Percentiles rank a stretch among this genome's conserved stretches.
These are phyloP conservation scores for Tulasnella sp. DNA, from an alignment of 768 basidiomycete genomes.

Conservation along the genomic window DNA sequence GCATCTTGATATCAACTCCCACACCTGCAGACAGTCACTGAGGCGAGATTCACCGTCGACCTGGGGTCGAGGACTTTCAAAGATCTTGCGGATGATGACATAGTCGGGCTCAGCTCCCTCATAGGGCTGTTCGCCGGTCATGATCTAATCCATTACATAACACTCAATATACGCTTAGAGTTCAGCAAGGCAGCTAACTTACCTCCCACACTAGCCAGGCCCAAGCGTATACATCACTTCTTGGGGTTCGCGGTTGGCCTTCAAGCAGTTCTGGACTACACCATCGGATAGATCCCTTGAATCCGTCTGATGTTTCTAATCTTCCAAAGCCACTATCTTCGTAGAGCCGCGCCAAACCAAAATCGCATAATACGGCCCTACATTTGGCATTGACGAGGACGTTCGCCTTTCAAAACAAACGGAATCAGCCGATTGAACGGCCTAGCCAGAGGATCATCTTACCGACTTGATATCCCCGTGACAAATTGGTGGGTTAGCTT, in stretches of 20 bases:
- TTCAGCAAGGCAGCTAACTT: not conserved
- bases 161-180: not conserved
- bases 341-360: not conserved
- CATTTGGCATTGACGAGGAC: not conserved
- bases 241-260: not conserved
- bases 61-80: not conserved
- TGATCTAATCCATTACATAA: not conserved
- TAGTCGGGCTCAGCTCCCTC: not conserved
- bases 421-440: not conserved
- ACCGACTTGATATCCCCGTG: not conserved
- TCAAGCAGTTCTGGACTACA: constrained; percentile 7
- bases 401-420: not conserved
- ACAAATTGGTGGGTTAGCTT: not conserved
- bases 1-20: not conserved
- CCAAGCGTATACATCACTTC: constrained; percentile 5
- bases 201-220: constrained; percentile 1
- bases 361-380: not conserved
- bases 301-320: not conserved
- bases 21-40: not conserved
- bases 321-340: not conserved
- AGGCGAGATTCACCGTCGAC: not conserved
- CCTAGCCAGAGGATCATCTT: not conserved
- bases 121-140: not conserved
- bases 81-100: not conserved
- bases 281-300: not conserved